Percentiles rank a stretch among this genome's conserved stretches.
phyloP scores from a whole-genome alignment of 2,329 filamentous ascomycete genomes.

The Monosporascus sp. region DNA sequence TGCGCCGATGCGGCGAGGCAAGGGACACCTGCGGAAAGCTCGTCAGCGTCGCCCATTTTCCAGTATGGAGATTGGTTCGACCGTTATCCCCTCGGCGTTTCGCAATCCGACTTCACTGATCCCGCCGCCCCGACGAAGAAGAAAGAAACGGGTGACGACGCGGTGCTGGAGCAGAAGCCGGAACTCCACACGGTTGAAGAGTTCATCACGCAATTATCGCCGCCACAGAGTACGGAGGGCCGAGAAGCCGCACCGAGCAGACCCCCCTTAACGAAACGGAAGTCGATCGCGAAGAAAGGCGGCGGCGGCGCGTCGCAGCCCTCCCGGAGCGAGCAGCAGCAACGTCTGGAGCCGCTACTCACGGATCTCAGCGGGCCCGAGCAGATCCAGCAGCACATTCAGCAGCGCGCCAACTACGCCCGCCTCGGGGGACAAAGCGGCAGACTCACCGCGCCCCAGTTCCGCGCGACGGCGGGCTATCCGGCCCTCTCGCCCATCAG shows the following conservation, averaged over 20 bases:
- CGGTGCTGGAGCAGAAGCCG: slow-evolving; percentile 80
- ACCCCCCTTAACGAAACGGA: slow-evolving; percentile 29
- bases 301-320: slow-evolving; percentile 17
- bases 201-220: slow-evolving; percentile 78
- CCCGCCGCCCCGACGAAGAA: slow-evolving; percentile 58
- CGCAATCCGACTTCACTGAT: slow-evolving; percentile 76
- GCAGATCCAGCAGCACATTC: slow-evolving; percentile 31
- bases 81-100: slow-evolving; percentile 87
- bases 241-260: slow-evolving; percentile 30
- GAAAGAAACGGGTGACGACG: slow-evolving; percentile 78
- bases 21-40: slow-evolving; percentile 50
- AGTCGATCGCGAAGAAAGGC: slow-evolving; percentile 33
- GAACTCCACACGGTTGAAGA: slow-evolving; percentile 93
- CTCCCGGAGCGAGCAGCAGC: slow-evolving; percentile 30
- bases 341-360: slow-evolving; percentile 32
- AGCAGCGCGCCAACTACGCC: slow-evolving; percentile 34
- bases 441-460: slow-evolving; percentile 34
- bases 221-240: slow-evolving; percentile 48
- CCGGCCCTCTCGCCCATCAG: slow-evolving; percentile 48
- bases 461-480: slow-evolving; percentile 32
- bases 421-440: slow-evolving; percentile 37
- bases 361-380: slow-evolving; percentile 31
- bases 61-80: slow-evolving; percentile 99
- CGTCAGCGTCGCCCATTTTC: slow-evolving; percentile 62
- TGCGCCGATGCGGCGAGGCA: slow-evolving; percentile 76